These are phyloP conservation scores for Paramecium tetraurelia DNA, from an alignment of 73 alveolate genomes.

Conservation along the genomic window DNA sequence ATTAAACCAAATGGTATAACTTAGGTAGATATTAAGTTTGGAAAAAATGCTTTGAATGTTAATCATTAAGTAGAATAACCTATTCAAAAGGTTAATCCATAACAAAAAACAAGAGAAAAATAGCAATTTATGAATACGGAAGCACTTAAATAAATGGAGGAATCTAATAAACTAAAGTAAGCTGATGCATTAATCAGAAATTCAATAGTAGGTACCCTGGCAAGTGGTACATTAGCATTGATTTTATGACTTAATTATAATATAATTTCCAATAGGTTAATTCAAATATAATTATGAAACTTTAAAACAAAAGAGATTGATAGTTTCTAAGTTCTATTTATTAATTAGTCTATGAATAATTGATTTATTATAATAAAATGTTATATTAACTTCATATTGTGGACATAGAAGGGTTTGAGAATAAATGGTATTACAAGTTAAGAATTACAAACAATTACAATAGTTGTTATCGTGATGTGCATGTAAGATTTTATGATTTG, in stretches of 20 bases:
- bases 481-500: background rate
- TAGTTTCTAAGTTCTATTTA: background rate
- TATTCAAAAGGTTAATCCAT: background rate
- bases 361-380: background rate
- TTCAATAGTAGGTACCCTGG: background rate
- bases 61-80: no score
- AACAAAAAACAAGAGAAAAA: background rate
- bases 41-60: no score
- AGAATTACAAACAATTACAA: background rate
- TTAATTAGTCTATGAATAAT: background rate
- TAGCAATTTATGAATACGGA: background rate
- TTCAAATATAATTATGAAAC: no score
- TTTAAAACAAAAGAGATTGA: background rate
- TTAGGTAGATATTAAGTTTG: background rate
- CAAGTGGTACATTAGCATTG: background rate
- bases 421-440: background rate
- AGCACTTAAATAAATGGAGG: background rate
- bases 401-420: conserved; percentile 1
- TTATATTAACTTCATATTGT: background rate
- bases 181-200: background rate
- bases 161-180: background rate
- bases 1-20: background rate
- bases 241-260: background rate
- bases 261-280: background rate
- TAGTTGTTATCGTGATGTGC: conserved; percentile 3